Percentiles rank a stretch among this genome's conserved stretches.
phyloP scores from a whole-genome alignment of 768 basidiomycete species.

The Lactarius pseudohatsudake region DNA sequence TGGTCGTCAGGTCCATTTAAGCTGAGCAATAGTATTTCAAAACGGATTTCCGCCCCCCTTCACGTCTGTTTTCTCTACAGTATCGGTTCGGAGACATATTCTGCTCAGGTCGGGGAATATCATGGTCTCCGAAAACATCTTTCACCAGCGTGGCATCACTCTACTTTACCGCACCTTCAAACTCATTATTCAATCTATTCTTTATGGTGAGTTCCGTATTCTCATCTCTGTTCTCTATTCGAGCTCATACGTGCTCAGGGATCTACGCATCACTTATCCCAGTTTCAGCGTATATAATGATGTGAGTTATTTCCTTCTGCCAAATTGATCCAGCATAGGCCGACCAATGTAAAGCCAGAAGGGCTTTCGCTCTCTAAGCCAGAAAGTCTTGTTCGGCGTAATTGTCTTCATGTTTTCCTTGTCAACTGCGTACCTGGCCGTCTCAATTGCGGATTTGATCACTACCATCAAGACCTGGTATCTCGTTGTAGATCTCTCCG shows the following conservation, averaged over 20 bases:
- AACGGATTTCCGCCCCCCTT: neutral
- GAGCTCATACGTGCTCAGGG: neutral
- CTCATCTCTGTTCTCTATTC: neutral
- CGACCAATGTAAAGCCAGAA: neutral
- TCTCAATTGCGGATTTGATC: neutral
- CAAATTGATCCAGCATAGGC: neutral
- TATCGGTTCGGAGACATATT: neutral
- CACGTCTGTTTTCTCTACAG: neutral
- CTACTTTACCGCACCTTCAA: neutral
- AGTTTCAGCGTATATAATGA: neutral
- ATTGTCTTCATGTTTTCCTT: slow-evolving; percentile 6
- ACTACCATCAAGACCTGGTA: neutral
- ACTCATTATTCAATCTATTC: neutral
- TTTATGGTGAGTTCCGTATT: neutral
- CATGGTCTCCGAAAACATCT: neutral
- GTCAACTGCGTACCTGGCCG: neutral
- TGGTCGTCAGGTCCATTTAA: neutral
- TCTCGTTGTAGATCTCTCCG: neutral
- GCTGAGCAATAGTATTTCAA: neutral
- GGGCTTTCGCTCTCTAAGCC: neutral
- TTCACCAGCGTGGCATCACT: neutral
- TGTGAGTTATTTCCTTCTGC: neutral
- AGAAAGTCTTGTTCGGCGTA: neutral
- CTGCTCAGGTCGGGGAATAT: neutral
- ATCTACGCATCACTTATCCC: neutral